These are phyloP conservation scores for Massariosphaeria phaeospora DNA, from an alignment of 495 filamentous ascomycete species.

Conservation along the genomic window DNA sequence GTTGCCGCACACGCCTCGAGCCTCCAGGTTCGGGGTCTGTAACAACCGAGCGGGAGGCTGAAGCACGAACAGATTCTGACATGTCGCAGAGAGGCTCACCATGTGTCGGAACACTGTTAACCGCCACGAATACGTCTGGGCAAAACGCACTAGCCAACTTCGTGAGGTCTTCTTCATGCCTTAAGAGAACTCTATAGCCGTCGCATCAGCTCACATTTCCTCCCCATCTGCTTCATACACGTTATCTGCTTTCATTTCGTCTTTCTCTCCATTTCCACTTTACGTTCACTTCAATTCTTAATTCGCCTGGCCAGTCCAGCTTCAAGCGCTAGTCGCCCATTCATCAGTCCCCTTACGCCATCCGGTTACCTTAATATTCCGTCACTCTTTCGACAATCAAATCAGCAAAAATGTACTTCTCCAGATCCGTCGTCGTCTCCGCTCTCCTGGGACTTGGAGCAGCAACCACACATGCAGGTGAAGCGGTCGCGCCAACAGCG, in stretches of 20 bases:
- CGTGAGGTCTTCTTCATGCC: constrained; percentile 27
- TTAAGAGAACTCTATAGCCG: constrained; percentile 32
- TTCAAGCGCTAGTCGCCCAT: constrained; percentile 34
- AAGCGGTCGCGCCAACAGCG: background rate
- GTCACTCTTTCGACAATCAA: constrained; percentile 25
- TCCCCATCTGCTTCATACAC: constrained; percentile 18
- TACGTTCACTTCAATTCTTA: constrained; percentile 33
- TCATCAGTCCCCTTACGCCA: constrained; percentile 6
- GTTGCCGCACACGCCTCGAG: background rate
- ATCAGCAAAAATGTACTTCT: constrained; percentile 30
- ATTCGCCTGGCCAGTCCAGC: constrained; percentile 34
- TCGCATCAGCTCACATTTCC: constrained; percentile 16
- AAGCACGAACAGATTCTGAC: constrained; percentile 33
- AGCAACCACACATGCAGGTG: constrained; percentile 14
- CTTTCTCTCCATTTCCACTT: constrained; percentile 29
- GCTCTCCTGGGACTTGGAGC: constrained; percentile 21
- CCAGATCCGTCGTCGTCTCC: constrained; percentile 20
- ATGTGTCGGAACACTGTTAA: constrained; percentile 25
- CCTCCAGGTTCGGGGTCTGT: constrained; percentile 15
- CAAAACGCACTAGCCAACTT: constrained; percentile 29
- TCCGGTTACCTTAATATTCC: constrained; percentile 20
- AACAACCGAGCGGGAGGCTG: constrained; percentile 28
- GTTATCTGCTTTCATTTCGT: constrained; percentile 22
- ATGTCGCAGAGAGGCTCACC: constrained; percentile 30
- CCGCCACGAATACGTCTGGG: constrained; percentile 18